Evolutionary conservation across 2,329 filamentous ascomycete species (phyloP), one percentile per base, ranked within the genome.

Genomic region (Diaporthe humulicola): DNA sequence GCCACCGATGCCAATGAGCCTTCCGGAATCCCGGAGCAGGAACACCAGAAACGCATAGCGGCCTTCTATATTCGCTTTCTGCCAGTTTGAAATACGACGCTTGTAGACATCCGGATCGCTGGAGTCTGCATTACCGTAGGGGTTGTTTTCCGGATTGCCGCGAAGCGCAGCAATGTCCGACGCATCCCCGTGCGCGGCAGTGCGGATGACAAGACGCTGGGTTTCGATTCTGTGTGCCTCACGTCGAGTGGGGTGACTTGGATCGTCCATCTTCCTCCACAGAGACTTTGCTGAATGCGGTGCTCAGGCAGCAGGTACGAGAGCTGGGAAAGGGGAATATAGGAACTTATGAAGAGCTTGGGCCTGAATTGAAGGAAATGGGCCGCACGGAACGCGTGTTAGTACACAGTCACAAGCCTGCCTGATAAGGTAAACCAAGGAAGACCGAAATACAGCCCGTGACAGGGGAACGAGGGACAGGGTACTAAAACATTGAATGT

Each of bases 11-110:
- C 56, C 56, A 25, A 60, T 25, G 22, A 60, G 22, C 10, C 22
- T 25, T 22, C 19, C 56, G 33, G 33, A 40, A 12, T 60, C 22
- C 56, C 33, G 56, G 56, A 60, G 33, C 33, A 60, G 33, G 33
- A 60, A 40, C 56, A 60, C 33, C 33, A 60, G 33, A 22, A 60
- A 60, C 19, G 56, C 56, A 40, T 60, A 60, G 56, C 56, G 56
- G 33, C 33, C 33, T 38, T 60, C 33, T 38, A 33, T 5, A 25
- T 40, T 60, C 9, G 56, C 33, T n/a, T 60, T 60, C 56, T 60
- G 56, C 56, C 56, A 60, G 8, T 10, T 38, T 60, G 56, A 25
- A 25, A 60, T 60, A 15, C 56, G 56, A 38, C 33, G 10, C 56
- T 5, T 38, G 33, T 25, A 40, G 22, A 60, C 56, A 9, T 60